A percentile compares a stretch with the other conserved stretches of the same genome.
These are phyloP conservation scores for Gnaphalium uliginosum DNA, from an alignment of 129 eudicot genomes.

Conservation along the genomic window DNA sequence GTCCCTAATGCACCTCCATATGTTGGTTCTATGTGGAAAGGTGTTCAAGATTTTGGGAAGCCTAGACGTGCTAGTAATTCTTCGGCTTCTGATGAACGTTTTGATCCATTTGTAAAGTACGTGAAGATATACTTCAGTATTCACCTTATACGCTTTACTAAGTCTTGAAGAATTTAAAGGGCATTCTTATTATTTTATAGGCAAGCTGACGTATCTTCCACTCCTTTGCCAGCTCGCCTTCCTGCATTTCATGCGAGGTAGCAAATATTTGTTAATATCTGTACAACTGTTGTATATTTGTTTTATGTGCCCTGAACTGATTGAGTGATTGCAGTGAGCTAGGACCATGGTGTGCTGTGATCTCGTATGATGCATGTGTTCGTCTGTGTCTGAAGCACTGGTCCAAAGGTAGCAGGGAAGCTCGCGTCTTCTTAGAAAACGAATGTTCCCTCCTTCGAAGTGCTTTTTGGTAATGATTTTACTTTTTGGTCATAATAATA, in stretches of 20 bases:
- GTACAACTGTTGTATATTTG: conserved; percentile 8
- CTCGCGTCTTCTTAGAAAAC: conserved; percentile 62
- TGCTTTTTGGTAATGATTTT: conserved; percentile 57
- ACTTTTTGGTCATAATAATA: not conserved
- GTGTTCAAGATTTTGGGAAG: conserved; percentile 38
- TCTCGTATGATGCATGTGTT: conserved; percentile 83
- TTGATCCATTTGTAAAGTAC: conserved; percentile 32
- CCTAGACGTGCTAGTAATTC: conserved; percentile 26
- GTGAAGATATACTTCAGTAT: not conserved
- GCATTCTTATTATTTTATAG: conserved; percentile 28
- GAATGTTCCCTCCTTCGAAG: conserved; percentile 63
- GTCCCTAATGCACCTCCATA: conserved; percentile 60
- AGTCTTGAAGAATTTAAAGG: conserved; percentile 3
- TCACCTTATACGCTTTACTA: not conserved
- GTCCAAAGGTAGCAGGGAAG: conserved; percentile 66
- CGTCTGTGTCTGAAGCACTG: conserved; percentile 70
- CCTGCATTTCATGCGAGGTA: conserved; percentile 82
- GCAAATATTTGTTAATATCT: not conserved
- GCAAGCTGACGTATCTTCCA: conserved; percentile 38
- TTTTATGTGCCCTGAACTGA: not conserved
- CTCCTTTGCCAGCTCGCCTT: conserved; percentile 40
- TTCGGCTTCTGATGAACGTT: conserved; percentile 26
- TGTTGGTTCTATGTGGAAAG: conserved; percentile 25
- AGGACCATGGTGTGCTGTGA: conserved; percentile 71
- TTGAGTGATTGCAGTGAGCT: conserved; percentile 50